Conservation (phyloP, 768 basidiomycete species). For the Boletus coccyginus region DNA sequence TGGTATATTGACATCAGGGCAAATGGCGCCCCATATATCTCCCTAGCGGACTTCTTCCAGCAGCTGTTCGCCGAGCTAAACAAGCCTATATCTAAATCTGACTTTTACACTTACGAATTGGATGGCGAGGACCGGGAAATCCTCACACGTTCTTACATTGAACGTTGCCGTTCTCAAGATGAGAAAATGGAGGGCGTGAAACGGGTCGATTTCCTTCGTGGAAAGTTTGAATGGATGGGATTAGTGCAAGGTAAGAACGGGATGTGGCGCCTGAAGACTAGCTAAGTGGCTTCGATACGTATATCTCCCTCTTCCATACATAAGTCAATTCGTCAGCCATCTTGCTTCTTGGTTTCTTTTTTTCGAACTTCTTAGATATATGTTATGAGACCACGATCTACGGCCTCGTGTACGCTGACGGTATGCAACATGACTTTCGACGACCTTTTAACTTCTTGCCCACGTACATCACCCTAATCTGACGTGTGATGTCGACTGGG, state of each 20-base stretch:
- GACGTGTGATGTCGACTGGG: too few species aligned
- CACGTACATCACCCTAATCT: too few species aligned
- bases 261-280: conserved; percentile 64
- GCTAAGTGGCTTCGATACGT: conserved; percentile 13
- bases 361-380: not conserved
- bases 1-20: conserved; percentile 65
- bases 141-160: conserved; percentile 45
- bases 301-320: not conserved
- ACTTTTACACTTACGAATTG: conserved; percentile 61
- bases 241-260: conserved; percentile 52
- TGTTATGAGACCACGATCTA: not conserved
- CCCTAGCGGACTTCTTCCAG: conserved; percentile 52
- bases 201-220: conserved; percentile 60
- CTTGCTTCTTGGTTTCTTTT: not conserved
- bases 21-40: conserved; percentile 48
- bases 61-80: conserved; percentile 45
- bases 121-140: conserved; percentile 41
- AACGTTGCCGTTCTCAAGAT: conserved; percentile 38
- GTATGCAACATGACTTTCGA: conserved; percentile 2
- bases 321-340: not conserved
- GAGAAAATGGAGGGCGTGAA: conserved; percentile 45
- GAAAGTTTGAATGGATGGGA: conserved; percentile 51
- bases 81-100: conserved; percentile 44
- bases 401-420: not conserved
- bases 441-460: not conserved